Conservation (phyloP, 441 rosid species). For the Macaranga tanarius region DNA sequence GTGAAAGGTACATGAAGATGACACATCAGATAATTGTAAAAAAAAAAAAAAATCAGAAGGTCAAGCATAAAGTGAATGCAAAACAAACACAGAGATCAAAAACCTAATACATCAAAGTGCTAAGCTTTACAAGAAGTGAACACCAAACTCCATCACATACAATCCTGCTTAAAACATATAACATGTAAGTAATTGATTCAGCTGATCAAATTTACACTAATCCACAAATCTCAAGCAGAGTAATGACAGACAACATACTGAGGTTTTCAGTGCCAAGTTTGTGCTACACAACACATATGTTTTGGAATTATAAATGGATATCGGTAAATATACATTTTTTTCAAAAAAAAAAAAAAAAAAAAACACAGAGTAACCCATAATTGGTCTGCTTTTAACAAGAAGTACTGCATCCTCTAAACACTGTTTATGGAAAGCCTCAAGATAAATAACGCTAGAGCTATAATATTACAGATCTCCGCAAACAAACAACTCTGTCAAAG, state of each 20-base stretch:
- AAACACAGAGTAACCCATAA: neutral
- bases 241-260: neutral
- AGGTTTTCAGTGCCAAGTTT: neutral
- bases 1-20: conserved; percentile 3
- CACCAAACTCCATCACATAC: neutral
- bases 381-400: neutral
- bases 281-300: neutral
- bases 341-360: neutral
- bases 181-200: too few species aligned
- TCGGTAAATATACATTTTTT: neutral
- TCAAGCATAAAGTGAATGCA: neutral
- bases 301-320: neutral
- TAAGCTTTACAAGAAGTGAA: neutral
- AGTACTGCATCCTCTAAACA: neutral
- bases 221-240: neutral
- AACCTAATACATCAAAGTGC: neutral
- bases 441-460: neutral
- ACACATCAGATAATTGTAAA: neutral
- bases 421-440: neutral
- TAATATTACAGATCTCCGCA: neutral
- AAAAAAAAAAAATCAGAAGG: neutral
- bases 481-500: neutral
- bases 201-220: neutral
- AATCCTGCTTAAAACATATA: neutral
- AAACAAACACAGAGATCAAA: neutral